Evolutionary conservation across 371 early-diverging fungal genomes (phyloP).

Genomic region (Apophysomyces trapeziformis): DNA sequence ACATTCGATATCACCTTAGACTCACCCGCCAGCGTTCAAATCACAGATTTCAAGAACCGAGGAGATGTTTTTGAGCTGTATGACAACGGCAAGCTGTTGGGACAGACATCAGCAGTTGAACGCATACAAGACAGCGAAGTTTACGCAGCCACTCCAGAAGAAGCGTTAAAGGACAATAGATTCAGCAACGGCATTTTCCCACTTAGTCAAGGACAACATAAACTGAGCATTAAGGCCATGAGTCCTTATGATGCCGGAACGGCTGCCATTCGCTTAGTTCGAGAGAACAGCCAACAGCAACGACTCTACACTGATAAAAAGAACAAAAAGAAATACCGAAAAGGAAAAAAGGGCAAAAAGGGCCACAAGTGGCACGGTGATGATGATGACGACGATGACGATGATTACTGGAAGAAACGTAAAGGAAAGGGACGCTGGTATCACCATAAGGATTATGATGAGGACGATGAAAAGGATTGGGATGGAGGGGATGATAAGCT

Average conservation of each 20-base stretch:
- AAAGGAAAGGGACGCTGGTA: not conserved
- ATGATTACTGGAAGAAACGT: not conserved
- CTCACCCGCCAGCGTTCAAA: constrained; percentile 24
- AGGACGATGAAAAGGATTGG: not conserved
- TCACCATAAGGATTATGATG: not conserved
- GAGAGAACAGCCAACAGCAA: not conserved
- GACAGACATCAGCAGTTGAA: constrained; percentile 3
- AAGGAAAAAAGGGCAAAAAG: not conserved
- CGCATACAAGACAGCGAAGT: constrained; percentile 1
- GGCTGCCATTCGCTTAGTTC: constrained; percentile 7
- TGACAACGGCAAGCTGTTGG: constrained; percentile 11
- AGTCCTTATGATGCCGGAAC: constrained; percentile 2
- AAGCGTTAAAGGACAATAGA: constrained; percentile 6
- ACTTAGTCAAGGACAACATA: constrained; percentile 8
- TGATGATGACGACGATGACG: not conserved
- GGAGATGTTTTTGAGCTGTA: constrained; percentile 14
- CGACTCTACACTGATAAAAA: constrained; percentile 5
- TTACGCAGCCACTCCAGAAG: constrained; percentile 4
- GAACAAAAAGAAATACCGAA: not conserved
- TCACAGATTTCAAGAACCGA: constrained; percentile 7
- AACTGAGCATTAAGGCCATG: constrained; percentile 8
- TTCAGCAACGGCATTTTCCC: constrained; percentile 5
- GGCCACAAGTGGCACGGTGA: not conserved
- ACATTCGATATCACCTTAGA: constrained; percentile 37
- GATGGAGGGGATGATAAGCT: constrained; percentile 5